These are phyloP conservation scores for Sutorius eximius DNA, from an alignment of 1,284 basidiomycete genomes.

Conservation along the genomic window DNA sequence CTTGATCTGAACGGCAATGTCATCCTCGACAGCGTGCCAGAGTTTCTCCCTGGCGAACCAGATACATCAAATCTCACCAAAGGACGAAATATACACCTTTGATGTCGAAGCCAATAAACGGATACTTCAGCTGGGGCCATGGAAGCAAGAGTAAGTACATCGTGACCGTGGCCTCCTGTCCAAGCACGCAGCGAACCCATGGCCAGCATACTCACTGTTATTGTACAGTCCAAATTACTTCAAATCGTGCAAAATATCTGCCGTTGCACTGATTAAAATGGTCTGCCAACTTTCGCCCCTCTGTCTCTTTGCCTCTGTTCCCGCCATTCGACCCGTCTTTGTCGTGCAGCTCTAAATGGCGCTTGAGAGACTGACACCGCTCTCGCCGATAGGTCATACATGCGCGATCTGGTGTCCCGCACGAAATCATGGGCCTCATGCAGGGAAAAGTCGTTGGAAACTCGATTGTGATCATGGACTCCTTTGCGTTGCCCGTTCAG, in stretches of 20 bases:
- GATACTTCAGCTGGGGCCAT: conserved; percentile 76
- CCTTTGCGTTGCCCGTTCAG: conserved; percentile 95
- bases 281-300: conserved; percentile 42
- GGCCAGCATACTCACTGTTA: conserved; percentile 2
- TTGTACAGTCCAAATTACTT: conserved; percentile 83
- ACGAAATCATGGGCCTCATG: conserved; percentile 99
- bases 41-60: conserved; percentile 86
- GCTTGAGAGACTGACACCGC: background rate
- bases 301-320: background rate
- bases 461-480: conserved; percentile 91
- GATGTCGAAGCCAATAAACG: conserved; percentile 71
- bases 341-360: background rate
- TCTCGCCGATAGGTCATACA: conserved; percentile 78
- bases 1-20: conserved; percentile 21
- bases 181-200: background rate
- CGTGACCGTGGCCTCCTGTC: conserved; percentile 4
- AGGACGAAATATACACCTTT: conserved; percentile 83
- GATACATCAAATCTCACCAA: conserved; percentile 64
- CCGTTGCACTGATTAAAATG: conserved; percentile 98
- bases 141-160: conserved; percentile 76
- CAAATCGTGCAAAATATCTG: conserved; percentile 92
- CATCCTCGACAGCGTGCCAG: conserved; percentile 60
- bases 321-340: background rate
- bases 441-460: conserved; percentile 91
- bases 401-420: conserved; percentile 93